A percentile compares a stretch with the other conserved stretches of the same genome.
phyloP scores from a whole-genome alignment of 2,329 filamentous ascomycete genomes.

The Aspergillus sp. region DNA sequence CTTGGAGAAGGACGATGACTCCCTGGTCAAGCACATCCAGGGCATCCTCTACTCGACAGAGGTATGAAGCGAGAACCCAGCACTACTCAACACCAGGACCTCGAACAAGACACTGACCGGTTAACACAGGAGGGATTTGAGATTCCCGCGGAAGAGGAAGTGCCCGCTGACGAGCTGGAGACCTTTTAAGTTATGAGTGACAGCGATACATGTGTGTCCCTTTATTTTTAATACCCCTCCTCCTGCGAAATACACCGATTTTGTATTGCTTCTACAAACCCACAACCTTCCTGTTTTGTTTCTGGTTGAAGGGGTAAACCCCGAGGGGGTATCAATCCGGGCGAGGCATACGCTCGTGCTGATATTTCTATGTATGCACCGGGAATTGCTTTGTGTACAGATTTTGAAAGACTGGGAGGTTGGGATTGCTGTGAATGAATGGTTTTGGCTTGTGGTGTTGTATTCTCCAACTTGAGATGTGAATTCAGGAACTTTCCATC shows the following conservation, averaged over 20 bases:
- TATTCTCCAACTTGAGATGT: too few species aligned
- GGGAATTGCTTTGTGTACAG: too few species aligned
- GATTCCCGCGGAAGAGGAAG: slow-evolving; percentile 25
- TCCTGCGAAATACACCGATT: slow-evolving; percentile 6
- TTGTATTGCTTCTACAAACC: background rate
- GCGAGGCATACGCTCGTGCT: too few species aligned
- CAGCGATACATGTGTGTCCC: slow-evolving; percentile 7
- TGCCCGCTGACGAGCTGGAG: slow-evolving; percentile 22
- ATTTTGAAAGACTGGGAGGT: too few species aligned
- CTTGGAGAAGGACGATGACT: slow-evolving; percentile 87
- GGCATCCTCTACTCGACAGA: slow-evolving; percentile 96
- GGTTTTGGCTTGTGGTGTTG: too few species aligned
- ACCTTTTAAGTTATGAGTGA: slow-evolving; percentile 19
- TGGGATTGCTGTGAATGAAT: too few species aligned
- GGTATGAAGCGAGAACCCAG: slow-evolving; percentile 33
- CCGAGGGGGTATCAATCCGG: too few species aligned
- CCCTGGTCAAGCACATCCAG: slow-evolving; percentile 92
- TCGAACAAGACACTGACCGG: slow-evolving; percentile 2
- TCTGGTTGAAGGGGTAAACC: too few species aligned
- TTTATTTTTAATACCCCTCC: slow-evolving; percentile 20
- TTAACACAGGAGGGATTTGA: slow-evolving; percentile 25
- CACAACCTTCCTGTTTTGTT: too few species aligned
- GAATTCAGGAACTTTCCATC: too few species aligned
- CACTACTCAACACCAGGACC: background rate
- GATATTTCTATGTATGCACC: too few species aligned